Base-by-base conservation (phyloP, 2,329 filamentous ascomycete species). In the Hyphodiscus sp. region DNA sequence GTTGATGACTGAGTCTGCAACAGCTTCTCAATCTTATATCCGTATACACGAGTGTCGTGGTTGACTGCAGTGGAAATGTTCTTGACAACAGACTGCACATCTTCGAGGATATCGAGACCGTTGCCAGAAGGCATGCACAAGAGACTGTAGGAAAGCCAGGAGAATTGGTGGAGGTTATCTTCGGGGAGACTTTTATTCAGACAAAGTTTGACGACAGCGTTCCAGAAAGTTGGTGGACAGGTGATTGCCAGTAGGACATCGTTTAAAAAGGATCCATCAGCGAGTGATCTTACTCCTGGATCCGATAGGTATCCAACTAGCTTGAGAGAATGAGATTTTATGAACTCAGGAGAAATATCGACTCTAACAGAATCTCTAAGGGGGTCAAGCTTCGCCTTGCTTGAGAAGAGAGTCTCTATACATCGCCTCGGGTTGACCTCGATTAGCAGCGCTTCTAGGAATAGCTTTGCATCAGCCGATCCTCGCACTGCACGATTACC, bases 151-250 rank as follows among this genome's bases (percentile, higher is more conserved):
- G 74, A 57, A 16, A 77, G 58, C 73, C 75, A 77, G 5, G 68
- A 66, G 51, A 74, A 73, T 15, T 63, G 61, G 19, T 69, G 58
- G 2, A 61, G 58, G 2, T 68, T 65, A 10, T 61, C 52, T 16
- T 58, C 11, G 20, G 63, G 59, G 15, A 76, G 62, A 1, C 56
- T 20, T 10, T 63, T 55, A 1, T 30, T 51, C 29, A 47, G 56
- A 45, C 70, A 70, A 1, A 67, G 52, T 23, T 63, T 57, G 2
- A 64, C 58, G 26, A 67, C 60, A 26, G 61, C 62, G 33, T 71
- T 60, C 77, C 76, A 81, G 45, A 81, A 73, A 1, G 72, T 73
- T 0, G 76, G 74, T 2, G 79, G 78, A 13, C 80, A 71, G 0
- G 77, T 69, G 7, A 81, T 69, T 5, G 63, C 59, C n/a, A 70